Conservation (phyloP, 2,329 filamentous ascomycete species). For the Dichotomopilus funicola region DNA sequence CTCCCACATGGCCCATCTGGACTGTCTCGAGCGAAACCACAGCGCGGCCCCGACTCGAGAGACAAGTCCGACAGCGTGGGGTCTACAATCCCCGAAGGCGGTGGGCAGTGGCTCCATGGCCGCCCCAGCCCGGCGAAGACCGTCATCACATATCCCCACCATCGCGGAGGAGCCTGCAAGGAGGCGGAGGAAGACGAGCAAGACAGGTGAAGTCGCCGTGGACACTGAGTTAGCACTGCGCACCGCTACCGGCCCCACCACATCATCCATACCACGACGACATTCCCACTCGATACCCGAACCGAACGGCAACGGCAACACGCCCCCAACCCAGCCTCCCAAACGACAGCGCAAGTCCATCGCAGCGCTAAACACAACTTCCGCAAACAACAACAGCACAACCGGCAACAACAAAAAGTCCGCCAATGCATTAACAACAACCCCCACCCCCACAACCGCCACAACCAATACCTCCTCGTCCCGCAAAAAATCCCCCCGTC, state of each 20-base stretch:
- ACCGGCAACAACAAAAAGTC: background rate
- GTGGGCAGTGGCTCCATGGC: constrained; percentile 7
- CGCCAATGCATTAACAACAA: no score
- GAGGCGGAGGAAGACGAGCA: constrained; percentile 9
- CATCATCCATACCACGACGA: background rate
- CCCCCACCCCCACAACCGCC: no score
- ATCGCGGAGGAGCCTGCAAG: background rate
- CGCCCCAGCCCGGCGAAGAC: background rate
- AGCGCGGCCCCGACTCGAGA: constrained; percentile 55
- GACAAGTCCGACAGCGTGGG: constrained; percentile 42
- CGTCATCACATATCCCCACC: background rate
- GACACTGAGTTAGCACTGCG: background rate
- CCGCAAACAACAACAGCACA: background rate
- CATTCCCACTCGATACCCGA: background rate
- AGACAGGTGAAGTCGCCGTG: background rate
- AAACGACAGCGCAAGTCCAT: background rate
- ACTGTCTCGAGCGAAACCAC: constrained; percentile 49
- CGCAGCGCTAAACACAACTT: background rate
- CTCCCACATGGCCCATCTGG: constrained; percentile 49
- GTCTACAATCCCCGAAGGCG: constrained; percentile 21
- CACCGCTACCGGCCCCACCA: background rate
- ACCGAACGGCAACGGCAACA: background rate
- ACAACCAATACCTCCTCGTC: no score
- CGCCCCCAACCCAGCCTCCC: background rate
- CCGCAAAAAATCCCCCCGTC: constrained; percentile 44